phyloP scores from a whole-genome alignment of 306 rosid genomes.

The Trifolium subterraneum region DNA sequence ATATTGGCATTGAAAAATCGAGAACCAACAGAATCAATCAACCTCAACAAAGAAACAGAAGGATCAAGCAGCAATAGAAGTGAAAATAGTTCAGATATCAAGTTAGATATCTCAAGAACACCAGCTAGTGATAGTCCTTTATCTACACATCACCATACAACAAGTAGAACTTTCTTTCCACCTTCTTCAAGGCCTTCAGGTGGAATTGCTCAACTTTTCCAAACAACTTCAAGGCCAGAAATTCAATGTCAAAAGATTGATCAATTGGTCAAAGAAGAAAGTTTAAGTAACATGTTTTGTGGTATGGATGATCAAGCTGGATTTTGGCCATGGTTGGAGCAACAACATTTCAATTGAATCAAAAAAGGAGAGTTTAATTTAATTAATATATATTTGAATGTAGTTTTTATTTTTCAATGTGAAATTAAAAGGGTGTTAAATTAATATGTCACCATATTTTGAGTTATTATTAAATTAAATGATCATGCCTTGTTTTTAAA shows the following conservation, averaged over 20 bases:
- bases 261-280: conserved; percentile 82
- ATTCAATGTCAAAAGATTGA: conserved; percentile 73
- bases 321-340: conserved; percentile 99
- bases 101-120: conserved; percentile 88
- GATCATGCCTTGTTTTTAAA: conserved; percentile 48
- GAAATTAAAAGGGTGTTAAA: conserved; percentile 51
- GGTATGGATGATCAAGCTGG: conserved; percentile 93
- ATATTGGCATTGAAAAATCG: conserved; percentile 86
- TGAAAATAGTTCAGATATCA: conserved; percentile 94
- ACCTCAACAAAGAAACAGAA: conserved; percentile 97
- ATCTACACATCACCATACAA: conserved; percentile 54
- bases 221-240: conserved; percentile 76
- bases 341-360: conserved; percentile 79
- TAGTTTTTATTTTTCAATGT: conserved; percentile 35
- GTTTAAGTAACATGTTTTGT: conserved; percentile 83
- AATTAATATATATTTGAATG: conserved; percentile 40
- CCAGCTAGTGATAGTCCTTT: conserved; percentile 83
- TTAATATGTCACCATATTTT: conserved; percentile 45
- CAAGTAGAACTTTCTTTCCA: conserved; percentile 67
- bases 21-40: conserved; percentile 95
- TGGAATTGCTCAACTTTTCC: conserved; percentile 76
- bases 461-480: conserved; percentile 45
- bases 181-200: conserved; percentile 64
- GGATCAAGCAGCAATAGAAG: conserved; percentile 98
- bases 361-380: conserved; percentile 19